phyloP scores from a whole-genome alignment of 371 early-diverging fungal genomes.

The Rhizomucor miehei region DNA sequence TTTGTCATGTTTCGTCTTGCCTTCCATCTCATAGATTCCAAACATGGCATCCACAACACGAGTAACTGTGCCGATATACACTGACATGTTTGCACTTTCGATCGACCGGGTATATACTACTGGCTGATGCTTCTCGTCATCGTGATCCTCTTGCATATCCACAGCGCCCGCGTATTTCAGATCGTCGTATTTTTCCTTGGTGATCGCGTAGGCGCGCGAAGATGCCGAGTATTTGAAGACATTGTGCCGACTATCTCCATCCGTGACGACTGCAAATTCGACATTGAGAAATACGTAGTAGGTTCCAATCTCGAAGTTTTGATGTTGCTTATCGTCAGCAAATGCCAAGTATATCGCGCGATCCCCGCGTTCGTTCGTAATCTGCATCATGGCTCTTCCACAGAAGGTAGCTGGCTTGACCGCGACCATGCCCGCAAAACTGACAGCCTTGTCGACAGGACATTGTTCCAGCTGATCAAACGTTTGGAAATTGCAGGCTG shows the following conservation, averaged over 20 bases:
- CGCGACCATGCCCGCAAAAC: not conserved
- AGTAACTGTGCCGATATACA: slow-evolving; percentile 16
- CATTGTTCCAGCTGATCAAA: not conserved
- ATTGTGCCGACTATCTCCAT: not conserved
- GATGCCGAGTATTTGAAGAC: not conserved
- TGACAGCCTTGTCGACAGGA: not conserved
- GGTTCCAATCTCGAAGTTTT: not conserved
- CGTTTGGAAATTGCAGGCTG: not conserved
- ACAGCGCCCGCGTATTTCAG: not conserved
- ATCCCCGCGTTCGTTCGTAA: not conserved
- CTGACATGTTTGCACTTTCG: not conserved
- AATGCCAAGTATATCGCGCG: not conserved
- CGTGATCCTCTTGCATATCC: not conserved
- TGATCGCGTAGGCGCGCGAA: not conserved
- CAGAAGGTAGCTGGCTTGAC: not conserved
- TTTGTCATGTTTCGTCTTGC: not conserved
- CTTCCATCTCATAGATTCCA: slow-evolving; percentile 32
- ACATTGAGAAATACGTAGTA: not conserved
- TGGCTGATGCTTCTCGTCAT: not conserved
- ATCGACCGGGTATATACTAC: not conserved
- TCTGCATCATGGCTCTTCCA: not conserved
- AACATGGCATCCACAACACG: slow-evolving; percentile 28
- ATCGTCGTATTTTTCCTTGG: not conserved
- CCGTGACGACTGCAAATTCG: not conserved
- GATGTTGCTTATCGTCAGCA: not conserved